phyloP scores from a whole-genome alignment of 75 land plant genomes.

The Gnetum montanum region DNA sequence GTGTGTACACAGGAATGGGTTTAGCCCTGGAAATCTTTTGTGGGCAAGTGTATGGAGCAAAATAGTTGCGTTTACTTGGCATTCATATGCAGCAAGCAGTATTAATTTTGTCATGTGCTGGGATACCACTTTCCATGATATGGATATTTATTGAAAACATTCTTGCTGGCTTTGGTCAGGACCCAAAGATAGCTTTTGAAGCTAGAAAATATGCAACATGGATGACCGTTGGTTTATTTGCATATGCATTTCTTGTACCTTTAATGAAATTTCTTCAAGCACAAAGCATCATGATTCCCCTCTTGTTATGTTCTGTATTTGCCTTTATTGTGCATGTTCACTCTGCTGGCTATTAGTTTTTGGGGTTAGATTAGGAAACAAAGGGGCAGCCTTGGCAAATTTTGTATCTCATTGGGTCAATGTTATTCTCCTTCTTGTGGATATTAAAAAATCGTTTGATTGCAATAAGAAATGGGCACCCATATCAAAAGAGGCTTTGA shows the following conservation, averaged over 20 bases:
- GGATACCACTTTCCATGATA: conserved; percentile 51
- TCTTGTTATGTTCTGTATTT: conserved; percentile 44
- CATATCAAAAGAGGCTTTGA: conserved; percentile 51
- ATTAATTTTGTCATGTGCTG: conserved; percentile 28
- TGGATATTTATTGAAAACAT: conserved; percentile 55
- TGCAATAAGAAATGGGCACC: conserved; percentile 60
- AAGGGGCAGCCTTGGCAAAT: conserved; percentile 72
- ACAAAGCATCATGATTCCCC: conserved; percentile 65
- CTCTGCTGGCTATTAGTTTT: conserved; percentile 61
- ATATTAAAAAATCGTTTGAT: conserved; percentile 37
- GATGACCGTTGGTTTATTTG: conserved; percentile 70
- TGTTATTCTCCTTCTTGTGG: conserved; percentile 25
- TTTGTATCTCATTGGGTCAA: conserved; percentile 62
- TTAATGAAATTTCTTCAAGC: conserved; percentile 56
- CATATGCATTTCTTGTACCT: conserved; percentile 52
- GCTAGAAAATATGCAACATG: conserved; percentile 51
- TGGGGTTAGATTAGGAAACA: conserved; percentile 56
- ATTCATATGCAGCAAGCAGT: conserved; percentile 63
- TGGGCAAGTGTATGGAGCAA: conserved; percentile 84
- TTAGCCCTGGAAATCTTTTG: conserved; percentile 57
- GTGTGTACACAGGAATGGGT: not conserved
- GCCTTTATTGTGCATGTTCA: conserved; percentile 41
- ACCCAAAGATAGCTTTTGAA: conserved; percentile 35
- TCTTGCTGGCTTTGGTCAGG: conserved; percentile 47
- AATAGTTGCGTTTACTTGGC: conserved; percentile 64